A percentile compares a stretch with the other conserved stretches of the same genome.
Evolutionary conservation across 176 grass and related monocot species (phyloP).

Genomic region (Avena atlantica): DNA sequence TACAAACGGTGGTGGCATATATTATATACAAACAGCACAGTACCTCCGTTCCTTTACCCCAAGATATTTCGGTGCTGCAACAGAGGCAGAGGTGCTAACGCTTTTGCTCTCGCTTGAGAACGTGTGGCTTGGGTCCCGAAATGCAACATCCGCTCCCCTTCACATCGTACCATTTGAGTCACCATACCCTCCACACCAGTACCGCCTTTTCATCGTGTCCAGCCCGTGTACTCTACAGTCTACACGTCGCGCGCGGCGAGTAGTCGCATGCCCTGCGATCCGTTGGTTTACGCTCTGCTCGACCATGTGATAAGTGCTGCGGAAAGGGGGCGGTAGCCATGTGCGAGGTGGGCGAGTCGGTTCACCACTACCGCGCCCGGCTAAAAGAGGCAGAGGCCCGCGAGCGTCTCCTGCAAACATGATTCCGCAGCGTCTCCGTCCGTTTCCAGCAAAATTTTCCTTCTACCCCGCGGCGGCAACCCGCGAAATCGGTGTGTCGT

Average conservation of each 20-base stretch:
- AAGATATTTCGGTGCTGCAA: not conserved
- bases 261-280: not conserved
- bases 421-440: not conserved
- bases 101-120: not conserved
- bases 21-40: not conserved
- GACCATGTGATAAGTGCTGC: constrained; percentile 49
- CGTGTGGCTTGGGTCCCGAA: constrained; percentile 8
- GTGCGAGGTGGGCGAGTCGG: constrained; percentile 33
- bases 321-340: constrained; percentile 34
- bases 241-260: not conserved
- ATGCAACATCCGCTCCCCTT: not conserved
- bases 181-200: not conserved
- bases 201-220: not conserved
- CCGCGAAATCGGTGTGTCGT: too few species aligned
- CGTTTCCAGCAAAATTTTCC: not conserved
- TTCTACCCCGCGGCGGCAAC: not conserved
- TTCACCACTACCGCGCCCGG: constrained; percentile 34
- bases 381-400: not conserved
- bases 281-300: constrained; percentile 6
- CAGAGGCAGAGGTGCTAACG: constrained; percentile 27
- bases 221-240: not conserved
- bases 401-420: not conserved
- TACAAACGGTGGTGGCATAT: fast-evolving
- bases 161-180: not conserved
- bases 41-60: not conserved